phyloP scores from a whole-genome alignment of 768 basidiomycete species.

The Lyophyllum decastes region DNA sequence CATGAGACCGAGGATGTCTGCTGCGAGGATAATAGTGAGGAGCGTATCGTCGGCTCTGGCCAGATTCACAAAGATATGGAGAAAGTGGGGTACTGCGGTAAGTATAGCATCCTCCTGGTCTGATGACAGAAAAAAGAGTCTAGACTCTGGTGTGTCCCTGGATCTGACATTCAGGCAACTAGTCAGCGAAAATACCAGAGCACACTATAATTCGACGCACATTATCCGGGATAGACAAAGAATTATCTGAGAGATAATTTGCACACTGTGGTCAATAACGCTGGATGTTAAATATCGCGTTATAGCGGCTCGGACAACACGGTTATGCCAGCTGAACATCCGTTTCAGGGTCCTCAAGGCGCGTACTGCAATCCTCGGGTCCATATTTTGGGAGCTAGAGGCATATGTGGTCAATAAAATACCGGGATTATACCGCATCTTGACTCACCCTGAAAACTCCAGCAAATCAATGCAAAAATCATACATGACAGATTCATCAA shows the following conservation, averaged over 20 bases:
- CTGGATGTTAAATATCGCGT: background rate
- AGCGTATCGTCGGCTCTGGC: background rate
- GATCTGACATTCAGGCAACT: too few species aligned
- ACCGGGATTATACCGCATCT: background rate
- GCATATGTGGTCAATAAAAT: background rate
- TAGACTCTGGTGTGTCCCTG: constrained; percentile 3
- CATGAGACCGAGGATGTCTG: constrained; percentile 13
- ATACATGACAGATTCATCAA: constrained; percentile 7
- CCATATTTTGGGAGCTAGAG: constrained; percentile 5
- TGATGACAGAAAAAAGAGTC: background rate
- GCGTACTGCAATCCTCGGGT: background rate
- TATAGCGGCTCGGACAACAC: background rate
- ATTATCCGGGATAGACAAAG: background rate
- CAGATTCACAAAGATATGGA: constrained; percentile 3
- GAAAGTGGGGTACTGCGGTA: constrained; percentile 1
- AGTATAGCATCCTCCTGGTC: background rate
- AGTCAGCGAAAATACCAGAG: too few species aligned
- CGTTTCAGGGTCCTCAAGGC: constrained; percentile 1
- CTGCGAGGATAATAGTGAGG: constrained; percentile 3
- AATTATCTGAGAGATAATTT: constrained; percentile 7
- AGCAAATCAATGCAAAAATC: constrained; percentile 10
- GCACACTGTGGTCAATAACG: background rate
- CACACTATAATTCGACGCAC: background rate
- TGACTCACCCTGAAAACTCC: constrained; percentile 9
- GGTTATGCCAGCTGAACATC: background rate